Conservation (phyloP, 768 basidiomycete genomes). For the Termitomyces sp. region DNA sequence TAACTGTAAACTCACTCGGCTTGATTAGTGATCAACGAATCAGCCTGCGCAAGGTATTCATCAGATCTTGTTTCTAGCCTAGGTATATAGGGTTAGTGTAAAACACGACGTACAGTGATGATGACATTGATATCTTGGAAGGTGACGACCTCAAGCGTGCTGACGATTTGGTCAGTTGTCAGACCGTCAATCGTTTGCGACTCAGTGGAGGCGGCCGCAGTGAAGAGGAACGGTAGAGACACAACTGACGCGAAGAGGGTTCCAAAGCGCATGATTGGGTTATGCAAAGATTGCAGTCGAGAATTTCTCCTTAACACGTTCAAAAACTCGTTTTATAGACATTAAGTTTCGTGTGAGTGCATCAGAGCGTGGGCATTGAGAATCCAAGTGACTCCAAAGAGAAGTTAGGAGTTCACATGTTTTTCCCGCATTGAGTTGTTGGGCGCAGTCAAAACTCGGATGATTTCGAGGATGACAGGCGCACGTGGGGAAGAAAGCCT, state of each 20-base stretch:
- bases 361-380: constrained; percentile 5
- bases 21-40: constrained; percentile 30
- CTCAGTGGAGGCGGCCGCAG: constrained; percentile 17
- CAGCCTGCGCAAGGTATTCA: constrained; percentile 24
- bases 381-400: constrained; percentile 1
- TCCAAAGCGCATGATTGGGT: constrained; percentile 7
- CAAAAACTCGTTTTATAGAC: background rate
- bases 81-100: no score
- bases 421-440: no score
- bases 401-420: constrained; percentile 2
- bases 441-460: no score
- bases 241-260: constrained; percentile 19
- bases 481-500: background rate
- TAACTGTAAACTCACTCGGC: constrained; percentile 26
- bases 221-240: constrained; percentile 22
- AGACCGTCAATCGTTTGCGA: constrained; percentile 18
- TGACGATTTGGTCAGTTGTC: constrained; percentile 35
- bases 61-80: background rate
- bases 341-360: no score
- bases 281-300: background rate
- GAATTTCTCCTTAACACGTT: background rate
- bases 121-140: constrained; percentile 35
- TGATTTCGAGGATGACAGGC: background rate
- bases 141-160: constrained; percentile 34
- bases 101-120: constrained; percentile 30